Percentiles rank a stretch among this genome's conserved stretches.
Evolutionary conservation across 2,329 filamentous ascomycete species (phyloP).

Genomic region (Penicillium olsonii): DNA sequence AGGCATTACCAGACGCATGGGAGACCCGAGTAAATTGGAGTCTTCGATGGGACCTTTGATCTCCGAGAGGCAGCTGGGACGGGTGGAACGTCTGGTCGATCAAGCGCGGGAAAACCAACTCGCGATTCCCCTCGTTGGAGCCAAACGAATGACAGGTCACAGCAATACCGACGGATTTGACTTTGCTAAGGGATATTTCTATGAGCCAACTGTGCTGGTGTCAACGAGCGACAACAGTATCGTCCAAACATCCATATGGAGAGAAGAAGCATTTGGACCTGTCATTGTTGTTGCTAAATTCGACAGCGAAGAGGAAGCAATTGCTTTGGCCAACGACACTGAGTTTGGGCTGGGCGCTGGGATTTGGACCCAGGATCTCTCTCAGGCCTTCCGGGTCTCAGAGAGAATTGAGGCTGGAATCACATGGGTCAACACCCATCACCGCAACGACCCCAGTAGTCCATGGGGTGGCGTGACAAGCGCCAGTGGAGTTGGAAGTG

Average conservation of each 20-base stretch:
- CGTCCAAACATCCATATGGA: slow-evolving; percentile 32
- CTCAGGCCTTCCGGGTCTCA: slow-evolving; percentile 50
- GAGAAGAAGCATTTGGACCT: slow-evolving; percentile 54
- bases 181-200: slow-evolving; percentile 20
- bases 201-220: slow-evolving; percentile 18
- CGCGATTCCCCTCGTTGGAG: slow-evolving; percentile 10
- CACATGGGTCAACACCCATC: slow-evolving; percentile 57
- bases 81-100: slow-evolving; percentile 14
- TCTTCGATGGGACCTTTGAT: slow-evolving; percentile 24
- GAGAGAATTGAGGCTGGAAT: slow-evolving; percentile 53
- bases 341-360: slow-evolving; percentile 54
- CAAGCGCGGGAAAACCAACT: slow-evolving; percentile 1
- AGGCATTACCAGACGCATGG: slow-evolving; percentile 36
- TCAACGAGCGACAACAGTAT: slow-evolving; percentile 9
- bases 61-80: slow-evolving; percentile 14
- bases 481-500: slow-evolving; percentile 66
- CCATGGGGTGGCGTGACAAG: slow-evolving; percentile 67
- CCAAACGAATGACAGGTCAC: slow-evolving; percentile 12
- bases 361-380: slow-evolving; percentile 54
- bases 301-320: slow-evolving; percentile 49
- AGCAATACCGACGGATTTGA: slow-evolving; percentile 18
- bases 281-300: slow-evolving; percentile 54
- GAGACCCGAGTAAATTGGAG: slow-evolving; percentile 12
- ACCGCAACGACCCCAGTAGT: slow-evolving; percentile 72
- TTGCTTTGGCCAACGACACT: slow-evolving; percentile 52